Evolutionary conservation across 768 basidiomycete species (phyloP), one percentile per base, ranked within the genome.

Genomic region (Hirschioporus abietinus): DNA sequence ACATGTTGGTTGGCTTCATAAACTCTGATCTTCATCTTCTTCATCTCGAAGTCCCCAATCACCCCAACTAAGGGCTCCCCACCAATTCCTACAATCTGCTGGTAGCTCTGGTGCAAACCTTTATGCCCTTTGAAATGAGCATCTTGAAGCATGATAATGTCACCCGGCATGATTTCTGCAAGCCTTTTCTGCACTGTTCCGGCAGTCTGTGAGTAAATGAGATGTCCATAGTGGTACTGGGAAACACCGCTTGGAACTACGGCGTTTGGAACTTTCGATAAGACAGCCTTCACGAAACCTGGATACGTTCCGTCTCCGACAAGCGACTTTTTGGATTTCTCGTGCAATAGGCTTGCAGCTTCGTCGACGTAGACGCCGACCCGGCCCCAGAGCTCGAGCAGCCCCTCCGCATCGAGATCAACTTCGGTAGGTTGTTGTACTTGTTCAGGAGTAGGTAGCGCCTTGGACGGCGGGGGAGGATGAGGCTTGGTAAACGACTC

Each of bases 1-100:
- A 91, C 90, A 71, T 90, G 91, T 74, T 91, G 88, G 75, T 93
- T 95, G 64, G 94, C 94, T 75, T 96, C 93, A 75, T 89, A 89
- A 59, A 92, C 87, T 74, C 83, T 84, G 64, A 95, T 80, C 80
- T 97, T 97, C 68, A 84, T 85, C 81, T 95, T 96, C 85, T 92
- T 95, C 52, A 78, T 76, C 71, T 97, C 95, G 74, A 89, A 91
- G 73, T 96, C 95, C 62, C 82, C 83, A 64, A 96, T 85, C 60
- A 97, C 79, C 9, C 89, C 95, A 36, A 92, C 79, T 7, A 93
- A 70, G 25, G 86, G 84, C 69, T 87, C 86, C 20, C 77, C 78
- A 4, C 80, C 79, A 52, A 75, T 81, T 2, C 86, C 86, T 9
- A 80, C 82, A 17, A 74, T 78, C 76, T 88, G 88, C 66, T 83